Base-by-base conservation (phyloP, 1,139 yeast genomes). In the Debaryomyces robertsiae region DNA sequence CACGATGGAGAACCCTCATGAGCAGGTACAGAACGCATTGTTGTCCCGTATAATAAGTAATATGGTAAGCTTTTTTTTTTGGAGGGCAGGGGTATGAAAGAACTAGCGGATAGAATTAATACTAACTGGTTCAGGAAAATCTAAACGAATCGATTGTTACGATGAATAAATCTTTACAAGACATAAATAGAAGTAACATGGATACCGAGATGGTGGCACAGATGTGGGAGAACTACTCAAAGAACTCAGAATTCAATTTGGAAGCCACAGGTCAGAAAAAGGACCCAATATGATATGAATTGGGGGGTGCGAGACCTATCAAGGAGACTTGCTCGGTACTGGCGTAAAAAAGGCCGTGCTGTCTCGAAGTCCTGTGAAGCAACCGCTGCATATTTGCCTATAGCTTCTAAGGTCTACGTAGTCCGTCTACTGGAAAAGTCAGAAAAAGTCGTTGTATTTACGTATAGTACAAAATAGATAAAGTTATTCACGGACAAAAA, bases 1-100 rank as follows among this genome's bases (percentile, higher is more conserved):
- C 24, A 10, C 24, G 34, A 11, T 87, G 95, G 93, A 87, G 64
- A 89, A 89, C 54, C 97, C 96, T 3, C 94, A 89, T 57, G 95
- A 87, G 54, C 88, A 85, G 56, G 87, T 81, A 6, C 96, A 90
- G 55, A 84, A 80, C 47, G 90, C 90, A 13, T 69, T 89, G 31
- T 71, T 87, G 44, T 77, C 89, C 17, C 79, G 96, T 48, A 86
- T 89, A 27, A 81, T 86, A 42, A 80, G 78, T 57, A 87, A 87
- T 51, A 81, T 87, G 62, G 89, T 81, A 71, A 32, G 86, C 75
- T 18, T 5, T 11, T 7, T 7, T 11, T 10, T 27, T n/a, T n/a
- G n/a, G n/a, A n/a, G n/a, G n/a, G n/a, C n/a, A n/a, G n/a, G n/a
- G n/a, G n/a, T n/a, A n/a, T n/a, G n/a, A n/a, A n/a, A n/a, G n/a